Base-by-base conservation (phyloP, 1,284 basidiomycete genomes). In the Clitocybe nebularis region DNA sequence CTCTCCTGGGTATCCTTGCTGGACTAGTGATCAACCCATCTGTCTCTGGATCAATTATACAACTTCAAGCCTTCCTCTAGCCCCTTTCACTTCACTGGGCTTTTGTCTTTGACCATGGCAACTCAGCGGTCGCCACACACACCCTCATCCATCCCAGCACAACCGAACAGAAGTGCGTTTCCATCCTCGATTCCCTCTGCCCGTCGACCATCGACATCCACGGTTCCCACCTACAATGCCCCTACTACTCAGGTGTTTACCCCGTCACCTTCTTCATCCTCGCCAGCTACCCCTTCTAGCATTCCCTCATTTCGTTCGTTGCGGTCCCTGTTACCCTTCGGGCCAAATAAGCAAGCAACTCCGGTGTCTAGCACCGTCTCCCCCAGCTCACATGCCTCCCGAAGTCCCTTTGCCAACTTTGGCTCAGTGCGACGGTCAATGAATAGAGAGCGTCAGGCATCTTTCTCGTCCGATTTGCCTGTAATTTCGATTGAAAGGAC, bases 281-380 rank as follows among this genome's bases (percentile, higher is more conserved):
- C 42, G 13, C 44, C 47, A 14, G 55, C 45, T 39, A 43, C 43
- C 20, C 53, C 53, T 11, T 60, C 67, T 48, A 63, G 68, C 35
- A 66, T 74, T 22, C 67, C 79, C 20, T 64, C 77, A 35, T 75
- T 84, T 60, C 78, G 81, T 44, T 68, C 78, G 0, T 61, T 84
- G 57, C 77, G 81, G 30, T 83, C 74, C 48, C 62, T 84, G 36
- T 68, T 84, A 24, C 79, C 80, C 1, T 84, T 84, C 56, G 77
- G 77, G 21, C 68, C 76, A 21, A 65, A 58, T 45, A 80, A 72
- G 49, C 58, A 61, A 44, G 44, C 61, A 21, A 55, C 57, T 10
- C 48, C 59, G 14, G 35, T 48, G 22, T 55, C 59, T 25, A 50
- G 45, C 46, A 59, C 33, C 25, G 58, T 36, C 35, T 55, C 39